Conservation (phyloP, 179 eudicot genomes). For the Pouteria campechiana region DNA sequence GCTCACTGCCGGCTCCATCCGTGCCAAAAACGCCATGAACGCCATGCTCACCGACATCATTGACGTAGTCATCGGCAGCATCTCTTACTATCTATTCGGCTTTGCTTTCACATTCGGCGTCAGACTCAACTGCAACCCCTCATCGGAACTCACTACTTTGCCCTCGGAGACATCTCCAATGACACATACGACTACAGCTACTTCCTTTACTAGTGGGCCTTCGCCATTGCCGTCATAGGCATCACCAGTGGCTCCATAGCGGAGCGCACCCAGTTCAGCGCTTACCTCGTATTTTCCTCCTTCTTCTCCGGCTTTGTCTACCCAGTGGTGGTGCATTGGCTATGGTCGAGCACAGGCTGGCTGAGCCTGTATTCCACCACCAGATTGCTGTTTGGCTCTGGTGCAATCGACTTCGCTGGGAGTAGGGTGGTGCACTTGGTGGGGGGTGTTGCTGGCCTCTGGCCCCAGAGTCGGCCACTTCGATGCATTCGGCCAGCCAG, state of each 20-base stretch:
- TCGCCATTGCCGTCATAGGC: constrained; percentile 75
- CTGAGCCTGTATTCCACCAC: constrained; percentile 17
- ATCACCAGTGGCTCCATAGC: constrained; percentile 85
- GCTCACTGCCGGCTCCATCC: constrained; percentile 79
- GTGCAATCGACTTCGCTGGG: constrained; percentile 75
- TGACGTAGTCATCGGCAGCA: constrained; percentile 64
- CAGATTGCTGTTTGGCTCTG: constrained; percentile 45
- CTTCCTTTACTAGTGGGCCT: constrained; percentile 83
- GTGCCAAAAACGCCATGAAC: constrained; percentile 77
- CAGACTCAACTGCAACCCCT: constrained; percentile 52
- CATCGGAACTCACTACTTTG: constrained; percentile 48
- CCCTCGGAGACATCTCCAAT: constrained; percentile 41
- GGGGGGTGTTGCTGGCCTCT: constrained; percentile 61
- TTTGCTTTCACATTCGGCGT: constrained; percentile 69
- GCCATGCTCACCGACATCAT: constrained; percentile 73
- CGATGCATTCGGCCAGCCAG: constrained; percentile 44
- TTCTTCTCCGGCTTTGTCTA: constrained; percentile 58
- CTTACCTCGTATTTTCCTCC: constrained; percentile 56
- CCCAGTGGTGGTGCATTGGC: constrained; percentile 46
- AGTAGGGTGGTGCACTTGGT: constrained; percentile 75
- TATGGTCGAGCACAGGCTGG: constrained; percentile 44
- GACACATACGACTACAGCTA: constrained; percentile 42
- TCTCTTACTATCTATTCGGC: constrained; percentile 66
- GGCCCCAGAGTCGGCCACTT: constrained; percentile 72
- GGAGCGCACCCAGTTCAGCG: constrained; percentile 68